Base-by-base conservation (phyloP, 768 basidiomycete genomes). In the Suillus subaureus region DNA sequence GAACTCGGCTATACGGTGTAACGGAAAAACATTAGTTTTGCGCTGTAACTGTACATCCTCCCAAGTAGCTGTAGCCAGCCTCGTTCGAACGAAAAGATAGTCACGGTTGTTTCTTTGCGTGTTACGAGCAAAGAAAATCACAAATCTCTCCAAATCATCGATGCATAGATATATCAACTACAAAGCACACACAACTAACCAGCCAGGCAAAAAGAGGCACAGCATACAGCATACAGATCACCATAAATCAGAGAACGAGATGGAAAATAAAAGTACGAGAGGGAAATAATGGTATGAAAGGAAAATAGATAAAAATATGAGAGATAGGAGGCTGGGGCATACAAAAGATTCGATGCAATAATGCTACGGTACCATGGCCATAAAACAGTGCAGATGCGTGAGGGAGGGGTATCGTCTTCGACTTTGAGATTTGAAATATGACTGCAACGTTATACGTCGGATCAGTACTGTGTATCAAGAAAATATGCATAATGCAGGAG, bases 311-410 rank as follows among this genome's bases (percentile, higher is more conserved):
- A 51, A 51, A 26, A 28, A 31, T 15, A 51, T 51, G 51, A 51
- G 23, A 23, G 31, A 54, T 31, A 9, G 9, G 28, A 31, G 9
- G 43, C 18, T 43, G 18, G 47, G 47, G 28, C 52, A 31, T 54
- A 54, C 52, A 54, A 28, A 35, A 31, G 28, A 52, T 28, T 28
- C 52, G 52, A 54, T 54, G 52, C 52, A 31, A 54, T 54, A 31
- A 31, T 54, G 52, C 52, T 54, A 18, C 28, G 28, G 28, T 31
- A 31, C 28, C 51, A 28, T 51, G 51, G 8, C 23, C 52, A 54
- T 54, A 31, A 54, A 54, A 54, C 52, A 54, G 52, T 54, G 52
- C 52, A 54, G 52, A 31, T 54, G 52, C n/a, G 45, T 45, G 45
- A 45, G 43, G 43, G 45, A 52, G 51, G 49, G 52, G 52, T 54